Evolutionary conservation across 2,329 filamentous ascomycete genomes (phyloP).

Genomic region (Juglanconis juglandina): DNA sequence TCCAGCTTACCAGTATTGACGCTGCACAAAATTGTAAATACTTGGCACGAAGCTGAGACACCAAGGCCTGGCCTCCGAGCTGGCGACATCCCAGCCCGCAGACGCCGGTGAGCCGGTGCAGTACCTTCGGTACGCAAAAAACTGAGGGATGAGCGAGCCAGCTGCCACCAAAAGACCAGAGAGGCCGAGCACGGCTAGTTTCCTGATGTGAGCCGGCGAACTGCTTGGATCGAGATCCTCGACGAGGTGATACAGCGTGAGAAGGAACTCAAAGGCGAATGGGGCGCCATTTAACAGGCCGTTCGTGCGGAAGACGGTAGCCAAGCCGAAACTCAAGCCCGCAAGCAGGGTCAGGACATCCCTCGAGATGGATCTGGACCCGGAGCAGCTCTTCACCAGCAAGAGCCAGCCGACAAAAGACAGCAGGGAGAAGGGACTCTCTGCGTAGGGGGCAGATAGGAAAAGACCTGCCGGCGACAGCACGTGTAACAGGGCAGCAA

Average conservation of each 20-base stretch:
- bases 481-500: constrained; percentile 72
- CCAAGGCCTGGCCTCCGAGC: constrained; percentile 60
- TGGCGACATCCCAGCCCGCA: constrained; percentile 23
- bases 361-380: constrained; percentile 28
- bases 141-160: constrained; percentile 71
- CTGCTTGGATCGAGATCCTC: constrained; percentile 36
- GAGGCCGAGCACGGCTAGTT: constrained; percentile 56
- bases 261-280: constrained; percentile 61
- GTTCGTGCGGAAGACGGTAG: constrained; percentile 77
- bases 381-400: constrained; percentile 54
- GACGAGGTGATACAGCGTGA: constrained; percentile 29
- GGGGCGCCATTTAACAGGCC: constrained; percentile 77
- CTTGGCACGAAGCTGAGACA: constrained; percentile 71
- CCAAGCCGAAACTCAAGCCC: constrained; percentile 67
- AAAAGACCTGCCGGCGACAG: constrained; percentile 87
- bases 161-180: constrained; percentile 66
- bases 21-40: constrained; percentile 88
- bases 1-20: constrained; percentile 74
- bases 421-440: constrained; percentile 74
- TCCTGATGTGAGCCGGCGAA: constrained; percentile 41
- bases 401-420: constrained; percentile 70
- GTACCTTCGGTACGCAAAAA: constrained; percentile 69
- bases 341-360: constrained; percentile 56
- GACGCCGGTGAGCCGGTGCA: constrained; percentile 41
- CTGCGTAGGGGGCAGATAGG: constrained; percentile 79